phyloP scores from a whole-genome alignment of 2,329 filamentous ascomycete genomes.

The Phyllosticta capitalensis region DNA sequence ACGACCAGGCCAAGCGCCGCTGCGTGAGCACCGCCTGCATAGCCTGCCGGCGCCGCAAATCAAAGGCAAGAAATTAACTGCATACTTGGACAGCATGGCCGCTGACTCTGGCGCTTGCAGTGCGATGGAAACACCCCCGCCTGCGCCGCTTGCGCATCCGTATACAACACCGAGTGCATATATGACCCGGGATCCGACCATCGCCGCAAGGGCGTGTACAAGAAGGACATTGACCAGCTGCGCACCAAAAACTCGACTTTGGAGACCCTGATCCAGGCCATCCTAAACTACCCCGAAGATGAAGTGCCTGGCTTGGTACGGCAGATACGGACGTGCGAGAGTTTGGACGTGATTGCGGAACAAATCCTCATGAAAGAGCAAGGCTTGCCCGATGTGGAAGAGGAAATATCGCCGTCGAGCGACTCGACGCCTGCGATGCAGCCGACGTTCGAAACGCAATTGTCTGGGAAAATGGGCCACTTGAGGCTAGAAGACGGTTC shows the following conservation, averaged over 20 bases:
- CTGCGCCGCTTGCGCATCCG: slow-evolving; percentile 91
- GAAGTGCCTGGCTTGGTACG: slow-evolving; percentile 73
- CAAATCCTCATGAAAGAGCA: slow-evolving; percentile 46
- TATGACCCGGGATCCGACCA: slow-evolving; percentile 97
- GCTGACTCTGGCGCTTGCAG: slow-evolving; percentile 22
- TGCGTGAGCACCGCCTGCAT: slow-evolving; percentile 33
- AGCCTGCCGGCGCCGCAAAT: slow-evolving; percentile 32
- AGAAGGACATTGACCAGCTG: slow-evolving; percentile 80
- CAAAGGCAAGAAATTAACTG: slow-evolving; percentile 24
- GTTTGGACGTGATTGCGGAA: slow-evolving; percentile 54
- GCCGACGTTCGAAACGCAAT: slow-evolving; percentile 59
- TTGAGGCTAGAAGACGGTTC: slow-evolving; percentile 78
- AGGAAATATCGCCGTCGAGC: slow-evolving; percentile 40
- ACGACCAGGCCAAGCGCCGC: slow-evolving; percentile 34
- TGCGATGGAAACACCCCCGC: slow-evolving; percentile 87
- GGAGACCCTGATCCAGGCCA: slow-evolving; percentile 85
- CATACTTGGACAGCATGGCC: slow-evolving; percentile 12
- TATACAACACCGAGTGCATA: slow-evolving; percentile 82
- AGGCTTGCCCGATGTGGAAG: slow-evolving; percentile 34
- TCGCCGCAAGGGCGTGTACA: slow-evolving; percentile 91
- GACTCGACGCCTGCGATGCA: slow-evolving; percentile 11
- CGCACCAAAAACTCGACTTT: slow-evolving; percentile 82
- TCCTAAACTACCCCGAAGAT: slow-evolving; percentile 83
- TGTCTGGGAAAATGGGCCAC: slow-evolving; percentile 90
- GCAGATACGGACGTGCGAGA: slow-evolving; percentile 80